phyloP scores from a whole-genome alignment of 1,284 basidiomycete species.

The Cronartium quercuum region DNA sequence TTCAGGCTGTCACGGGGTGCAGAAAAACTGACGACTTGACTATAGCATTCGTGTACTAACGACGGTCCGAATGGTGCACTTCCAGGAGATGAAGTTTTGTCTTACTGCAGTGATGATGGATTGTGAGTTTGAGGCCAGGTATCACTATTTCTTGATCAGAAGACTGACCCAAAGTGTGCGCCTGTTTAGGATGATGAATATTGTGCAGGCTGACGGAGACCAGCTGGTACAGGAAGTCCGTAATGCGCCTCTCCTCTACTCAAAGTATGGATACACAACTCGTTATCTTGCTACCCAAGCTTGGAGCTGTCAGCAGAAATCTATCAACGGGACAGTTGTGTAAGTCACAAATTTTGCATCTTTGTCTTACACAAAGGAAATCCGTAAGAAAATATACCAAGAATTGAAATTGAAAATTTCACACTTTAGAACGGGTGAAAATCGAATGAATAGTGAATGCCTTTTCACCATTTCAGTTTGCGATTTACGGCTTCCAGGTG shows the following conservation, averaged over 20 bases:
- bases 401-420: background rate
- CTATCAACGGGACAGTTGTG: slow-evolving; percentile 2
- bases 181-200: slow-evolving; percentile 32
- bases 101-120: slow-evolving; percentile 35
- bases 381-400: background rate
- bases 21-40: background rate
- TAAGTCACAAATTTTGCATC: background rate
- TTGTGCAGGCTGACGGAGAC: slow-evolving; percentile 28
- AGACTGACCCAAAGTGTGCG: background rate
- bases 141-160: background rate
- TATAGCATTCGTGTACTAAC: slow-evolving; percentile 14
- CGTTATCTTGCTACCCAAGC: slow-evolving; percentile 17
- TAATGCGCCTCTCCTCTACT: background rate
- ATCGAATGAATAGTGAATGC: slow-evolving; percentile 31
- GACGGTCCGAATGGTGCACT: slow-evolving; percentile 31
- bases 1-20: background rate
- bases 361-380: background rate
- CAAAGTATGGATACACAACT: slow-evolving; percentile 29
- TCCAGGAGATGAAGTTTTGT: slow-evolving; percentile 10
- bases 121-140: background rate
- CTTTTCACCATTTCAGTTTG: slow-evolving; percentile 31
- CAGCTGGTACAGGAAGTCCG: slow-evolving; percentile 23
- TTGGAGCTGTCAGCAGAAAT: slow-evolving; percentile 36
- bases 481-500: slow-evolving; percentile 28
- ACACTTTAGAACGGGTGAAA: slow-evolving; percentile 3